These are phyloP conservation scores for Lepidopterella palustris DNA, from an alignment of 495 filamentous ascomycete genomes.

Conservation along the genomic window DNA sequence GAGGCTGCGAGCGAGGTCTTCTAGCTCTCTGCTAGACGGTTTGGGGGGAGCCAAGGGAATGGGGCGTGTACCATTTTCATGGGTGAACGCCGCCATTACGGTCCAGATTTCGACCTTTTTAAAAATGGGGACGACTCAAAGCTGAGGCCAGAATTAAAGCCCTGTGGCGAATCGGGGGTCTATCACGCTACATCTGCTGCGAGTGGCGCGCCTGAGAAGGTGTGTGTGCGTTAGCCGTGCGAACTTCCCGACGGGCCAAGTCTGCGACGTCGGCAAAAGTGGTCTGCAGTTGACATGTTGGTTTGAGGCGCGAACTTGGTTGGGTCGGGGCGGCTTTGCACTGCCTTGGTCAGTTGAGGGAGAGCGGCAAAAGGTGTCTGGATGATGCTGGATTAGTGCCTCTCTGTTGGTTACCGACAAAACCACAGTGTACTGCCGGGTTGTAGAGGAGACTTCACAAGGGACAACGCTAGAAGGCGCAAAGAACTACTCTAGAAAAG, in stretches of 20 bases:
- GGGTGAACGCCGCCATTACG: conserved; percentile 1
- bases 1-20: not conserved
- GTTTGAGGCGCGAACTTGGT: not conserved
- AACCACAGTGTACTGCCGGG: not conserved
- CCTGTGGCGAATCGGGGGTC: not conserved
- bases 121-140: not conserved
- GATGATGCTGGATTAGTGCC: not conserved
- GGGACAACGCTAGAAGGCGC: conserved; percentile 9
- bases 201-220: not conserved
- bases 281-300: not conserved
- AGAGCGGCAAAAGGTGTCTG: not conserved
- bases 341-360: too few species aligned
- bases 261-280: not conserved
- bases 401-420: not conserved
- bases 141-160: conserved; percentile 1
- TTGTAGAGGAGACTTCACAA: not conserved
- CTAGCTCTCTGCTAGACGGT: not conserved
- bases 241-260: not conserved
- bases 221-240: not conserved
- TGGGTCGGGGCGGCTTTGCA: not conserved
- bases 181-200: not conserved
- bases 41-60: not conserved
- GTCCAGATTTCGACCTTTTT: not conserved
- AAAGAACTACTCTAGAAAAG: not conserved
- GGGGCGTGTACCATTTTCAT: not conserved